Conservation (phyloP, 371 early-diverging fungal genomes). For the Mortierella sp. region DNA sequence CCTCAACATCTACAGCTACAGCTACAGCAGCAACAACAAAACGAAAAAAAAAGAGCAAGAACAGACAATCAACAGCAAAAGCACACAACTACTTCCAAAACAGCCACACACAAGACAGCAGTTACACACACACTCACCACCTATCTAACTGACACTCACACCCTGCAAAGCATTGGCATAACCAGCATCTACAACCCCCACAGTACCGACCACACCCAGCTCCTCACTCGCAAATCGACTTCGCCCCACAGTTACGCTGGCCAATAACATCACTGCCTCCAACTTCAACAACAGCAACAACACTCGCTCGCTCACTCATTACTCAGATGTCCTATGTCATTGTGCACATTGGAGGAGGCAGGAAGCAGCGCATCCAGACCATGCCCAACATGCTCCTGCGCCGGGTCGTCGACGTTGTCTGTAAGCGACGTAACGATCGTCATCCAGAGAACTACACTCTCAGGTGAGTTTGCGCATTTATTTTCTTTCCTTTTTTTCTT, state of each 20-base stretch:
- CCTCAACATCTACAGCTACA: not conserved
- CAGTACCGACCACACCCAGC: not conserved
- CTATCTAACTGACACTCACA: not conserved
- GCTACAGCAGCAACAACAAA: not conserved
- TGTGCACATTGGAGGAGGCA: slow-evolving; percentile 24
- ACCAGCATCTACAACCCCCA: slow-evolving; percentile 6
- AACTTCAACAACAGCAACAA: not conserved
- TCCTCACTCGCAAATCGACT: not conserved
- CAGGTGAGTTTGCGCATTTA: slow-evolving; percentile 22
- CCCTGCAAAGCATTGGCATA: not conserved
- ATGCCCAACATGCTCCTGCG: slow-evolving; percentile 41
- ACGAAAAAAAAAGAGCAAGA: not conserved
- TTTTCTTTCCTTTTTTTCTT: not conserved
- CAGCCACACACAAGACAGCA: not conserved
- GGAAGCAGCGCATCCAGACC: slow-evolving; percentile 43
- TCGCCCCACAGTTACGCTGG: not conserved
- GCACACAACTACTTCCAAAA: not conserved
- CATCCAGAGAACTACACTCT: slow-evolving; percentile 42
- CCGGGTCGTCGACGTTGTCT: slow-evolving; percentile 34
- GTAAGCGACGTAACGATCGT: slow-evolving; percentile 30
- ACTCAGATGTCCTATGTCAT: slow-evolving; percentile 15
- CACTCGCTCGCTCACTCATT: no score
- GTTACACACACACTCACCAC: not conserved
- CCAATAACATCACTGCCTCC: not conserved
- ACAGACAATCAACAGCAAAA: not conserved